phyloP scores from a whole-genome alignment of 371 early-diverging fungal species.

The Lichtheimia ornata region DNA sequence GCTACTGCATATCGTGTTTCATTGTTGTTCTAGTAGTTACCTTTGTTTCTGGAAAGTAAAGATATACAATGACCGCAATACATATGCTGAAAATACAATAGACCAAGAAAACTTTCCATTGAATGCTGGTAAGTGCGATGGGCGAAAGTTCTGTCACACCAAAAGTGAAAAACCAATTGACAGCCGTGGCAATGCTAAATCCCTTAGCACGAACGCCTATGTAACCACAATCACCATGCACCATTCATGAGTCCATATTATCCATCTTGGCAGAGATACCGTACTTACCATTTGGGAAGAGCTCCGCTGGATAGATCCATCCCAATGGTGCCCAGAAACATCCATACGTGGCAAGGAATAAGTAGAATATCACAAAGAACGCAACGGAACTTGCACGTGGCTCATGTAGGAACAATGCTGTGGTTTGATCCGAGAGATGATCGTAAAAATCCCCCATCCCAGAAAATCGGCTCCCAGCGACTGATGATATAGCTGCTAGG shows the following conservation, averaged over 20 bases:
- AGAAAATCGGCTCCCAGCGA: conserved; percentile 40
- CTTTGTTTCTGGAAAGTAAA: conserved; percentile 84
- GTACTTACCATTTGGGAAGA: conserved; percentile 68
- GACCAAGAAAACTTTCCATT: conserved; percentile 65
- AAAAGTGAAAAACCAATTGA: conserved; percentile 88
- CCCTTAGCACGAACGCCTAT: conserved; percentile 77
- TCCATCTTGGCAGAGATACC: too few species aligned
- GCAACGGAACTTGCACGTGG: conserved; percentile 45
- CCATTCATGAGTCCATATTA: not conserved
- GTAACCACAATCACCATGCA: not conserved
- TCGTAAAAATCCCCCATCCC: not conserved
- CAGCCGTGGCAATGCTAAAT: conserved; percentile 80
- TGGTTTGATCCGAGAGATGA: not conserved
- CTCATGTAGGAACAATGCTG: not conserved
- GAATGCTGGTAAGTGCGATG: conserved; percentile 57
- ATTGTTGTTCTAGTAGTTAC: conserved; percentile 26
- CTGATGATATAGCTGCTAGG: conserved; percentile 42
- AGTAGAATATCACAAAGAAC: conserved; percentile 67
- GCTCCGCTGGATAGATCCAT: conserved; percentile 75
- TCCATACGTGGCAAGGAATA: conserved; percentile 77
- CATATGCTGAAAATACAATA: conserved; percentile 62
- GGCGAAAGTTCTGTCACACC: conserved; percentile 66
- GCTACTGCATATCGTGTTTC: not conserved
- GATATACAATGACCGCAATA: conserved; percentile 60
- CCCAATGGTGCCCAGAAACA: conserved; percentile 66